Evolutionary conservation across 106 monocot species (phyloP).

Genomic region (Dioscorea dumetorum): DNA sequence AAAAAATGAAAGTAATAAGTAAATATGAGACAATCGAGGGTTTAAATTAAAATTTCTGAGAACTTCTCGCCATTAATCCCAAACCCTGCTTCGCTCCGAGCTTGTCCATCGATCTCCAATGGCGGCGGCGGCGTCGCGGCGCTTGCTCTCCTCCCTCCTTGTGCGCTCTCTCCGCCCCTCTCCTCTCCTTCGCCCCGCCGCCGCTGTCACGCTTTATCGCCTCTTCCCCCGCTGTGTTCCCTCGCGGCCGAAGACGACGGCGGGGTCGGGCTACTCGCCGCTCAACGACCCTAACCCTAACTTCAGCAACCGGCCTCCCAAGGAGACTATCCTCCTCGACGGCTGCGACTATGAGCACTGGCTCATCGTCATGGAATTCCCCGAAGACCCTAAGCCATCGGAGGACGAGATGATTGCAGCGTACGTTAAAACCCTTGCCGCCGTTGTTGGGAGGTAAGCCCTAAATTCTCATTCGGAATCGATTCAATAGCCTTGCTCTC

Average conservation of each 20-base stretch:
- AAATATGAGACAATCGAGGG: no score
- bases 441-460: conserved; percentile 68
- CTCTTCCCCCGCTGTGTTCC: conserved; percentile 1
- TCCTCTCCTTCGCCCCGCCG: conserved; percentile 1
- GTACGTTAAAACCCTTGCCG: conserved; percentile 81
- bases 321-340: conserved; percentile 94
- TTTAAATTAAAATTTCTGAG: no score
- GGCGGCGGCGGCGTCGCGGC: conserved; percentile 29
- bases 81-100: neutral
- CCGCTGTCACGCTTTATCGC: conserved; percentile 3
- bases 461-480: no score
- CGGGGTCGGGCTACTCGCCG: conserved; percentile 80
- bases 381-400: conserved; percentile 53
- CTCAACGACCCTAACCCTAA: conserved; percentile 82
- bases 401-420: conserved; percentile 89
- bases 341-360: conserved; percentile 99
- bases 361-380: conserved; percentile 97
- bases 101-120: neutral
- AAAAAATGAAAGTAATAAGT: no score
- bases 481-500: neutral
- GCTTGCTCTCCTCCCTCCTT: conserved; percentile 32
- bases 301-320: conserved; percentile 89
- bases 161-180: conserved; percentile 2
- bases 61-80: no score
- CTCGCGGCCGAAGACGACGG: conserved; percentile 46